These are phyloP conservation scores for Penicillium expansum DNA, from an alignment of 2,329 filamentous ascomycete species.

Conservation along the genomic window DNA sequence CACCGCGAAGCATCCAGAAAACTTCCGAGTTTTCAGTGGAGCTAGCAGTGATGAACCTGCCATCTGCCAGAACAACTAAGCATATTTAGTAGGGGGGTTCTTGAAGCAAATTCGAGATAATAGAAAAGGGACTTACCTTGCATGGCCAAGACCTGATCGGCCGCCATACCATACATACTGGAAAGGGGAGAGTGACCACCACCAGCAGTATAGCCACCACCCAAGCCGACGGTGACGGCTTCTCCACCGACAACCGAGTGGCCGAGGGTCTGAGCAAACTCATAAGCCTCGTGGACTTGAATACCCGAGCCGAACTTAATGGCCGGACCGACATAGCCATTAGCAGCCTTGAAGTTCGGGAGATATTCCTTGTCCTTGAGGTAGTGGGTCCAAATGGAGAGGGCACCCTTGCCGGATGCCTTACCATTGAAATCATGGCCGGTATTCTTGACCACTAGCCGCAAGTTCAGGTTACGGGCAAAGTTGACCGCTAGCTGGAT, in stretches of 20 bases:
- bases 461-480: slow-evolving; percentile 26
- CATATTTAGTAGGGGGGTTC: neutral
- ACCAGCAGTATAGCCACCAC: slow-evolving; percentile 45
- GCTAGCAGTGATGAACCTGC: slow-evolving; percentile 22
- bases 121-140: slow-evolving; percentile 27
- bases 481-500: slow-evolving; percentile 31
- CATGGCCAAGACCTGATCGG: slow-evolving; percentile 55
- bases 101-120: neutral
- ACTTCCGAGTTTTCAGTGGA: slow-evolving; percentile 37
- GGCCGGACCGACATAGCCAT: slow-evolving; percentile 49
- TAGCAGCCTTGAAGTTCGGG: slow-evolving; percentile 30
- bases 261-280: slow-evolving; percentile 44
- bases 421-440: slow-evolving; percentile 50
- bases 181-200: slow-evolving; percentile 45
- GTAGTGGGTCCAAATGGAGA: slow-evolving; percentile 26
- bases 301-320: slow-evolving; percentile 55
- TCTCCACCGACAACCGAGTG: slow-evolving; percentile 54
- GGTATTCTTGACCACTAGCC: slow-evolving; percentile 42
- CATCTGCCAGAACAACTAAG: slow-evolving; percentile 14
- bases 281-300: slow-evolving; percentile 50
- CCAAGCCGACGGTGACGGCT: slow-evolving; percentile 51
- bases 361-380: slow-evolving; percentile 31
- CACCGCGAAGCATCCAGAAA: slow-evolving; percentile 54
- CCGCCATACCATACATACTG: slow-evolving; percentile 53
- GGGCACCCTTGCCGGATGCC: slow-evolving; percentile 55